These are phyloP conservation scores for Rhazya stricta DNA, from an alignment of 257 asterid genomes.

Conservation along the genomic window DNA sequence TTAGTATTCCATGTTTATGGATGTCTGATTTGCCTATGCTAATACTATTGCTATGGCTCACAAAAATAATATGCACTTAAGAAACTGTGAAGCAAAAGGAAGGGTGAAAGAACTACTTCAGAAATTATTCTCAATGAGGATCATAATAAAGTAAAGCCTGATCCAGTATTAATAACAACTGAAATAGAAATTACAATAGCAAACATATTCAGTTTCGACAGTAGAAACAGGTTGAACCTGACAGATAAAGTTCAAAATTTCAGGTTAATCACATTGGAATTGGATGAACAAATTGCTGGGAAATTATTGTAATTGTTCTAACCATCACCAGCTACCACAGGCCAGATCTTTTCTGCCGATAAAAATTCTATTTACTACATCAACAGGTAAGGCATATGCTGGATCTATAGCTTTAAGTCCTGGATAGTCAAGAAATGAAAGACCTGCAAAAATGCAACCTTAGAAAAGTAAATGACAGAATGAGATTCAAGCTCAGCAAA, in stretches of 20 bases:
- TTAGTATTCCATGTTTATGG: too few relatives aligned
- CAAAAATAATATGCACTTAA: too few relatives aligned
- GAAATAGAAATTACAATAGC: too few relatives aligned
- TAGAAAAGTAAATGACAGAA: background rate
- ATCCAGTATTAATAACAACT: background rate
- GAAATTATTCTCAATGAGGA: too few relatives aligned
- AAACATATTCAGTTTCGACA: background rate
- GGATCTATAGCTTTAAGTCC: constrained; percentile 77
- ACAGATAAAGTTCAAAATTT: too few relatives aligned
- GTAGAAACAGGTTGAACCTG: background rate
- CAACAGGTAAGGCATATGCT: constrained; percentile 79
- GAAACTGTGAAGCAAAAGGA: too few relatives aligned
- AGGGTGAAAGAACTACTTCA: too few relatives aligned
- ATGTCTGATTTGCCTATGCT: too few relatives aligned
- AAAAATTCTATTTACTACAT: constrained; percentile 53
- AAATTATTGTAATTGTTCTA: background rate
- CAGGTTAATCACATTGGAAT: background rate
- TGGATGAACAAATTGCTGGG: background rate
- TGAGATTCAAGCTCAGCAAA: background rate
- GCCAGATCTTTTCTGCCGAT: constrained; percentile 22
- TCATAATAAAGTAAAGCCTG: too few relatives aligned
- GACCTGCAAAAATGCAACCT: constrained; percentile 37
- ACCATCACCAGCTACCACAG: background rate
- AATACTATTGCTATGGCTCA: too few relatives aligned
- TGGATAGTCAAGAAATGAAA: constrained; percentile 78